phyloP scores from a whole-genome alignment of 768 basidiomycete genomes.

The Amanita rubescens region DNA sequence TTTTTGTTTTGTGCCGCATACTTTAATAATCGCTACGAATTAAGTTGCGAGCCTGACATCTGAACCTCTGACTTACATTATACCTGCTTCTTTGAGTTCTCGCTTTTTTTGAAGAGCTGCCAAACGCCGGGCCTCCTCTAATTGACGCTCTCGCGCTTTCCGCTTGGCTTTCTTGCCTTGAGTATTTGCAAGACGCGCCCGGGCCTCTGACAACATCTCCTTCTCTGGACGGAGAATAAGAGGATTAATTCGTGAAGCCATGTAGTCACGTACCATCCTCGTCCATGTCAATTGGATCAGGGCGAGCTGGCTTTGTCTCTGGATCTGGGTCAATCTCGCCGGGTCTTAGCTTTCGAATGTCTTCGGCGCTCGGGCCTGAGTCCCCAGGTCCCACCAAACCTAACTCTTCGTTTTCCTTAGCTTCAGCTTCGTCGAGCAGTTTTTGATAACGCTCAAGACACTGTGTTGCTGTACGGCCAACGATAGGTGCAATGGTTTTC shows the following conservation, averaged over 20 bases:
- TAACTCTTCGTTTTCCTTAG: constrained; percentile 91
- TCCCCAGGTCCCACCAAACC: constrained; percentile 86
- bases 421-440: constrained; percentile 93
- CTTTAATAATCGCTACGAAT: constrained; percentile 26
- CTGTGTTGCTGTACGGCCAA: constrained; percentile 95
- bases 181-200: constrained; percentile 95
- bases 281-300: constrained; percentile 99
- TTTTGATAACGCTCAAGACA: constrained; percentile 98
- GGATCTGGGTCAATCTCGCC: constrained; percentile 99
- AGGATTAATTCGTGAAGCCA: not conserved
- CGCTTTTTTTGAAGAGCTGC: constrained; percentile 97
- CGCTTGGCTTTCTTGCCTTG: constrained; percentile 99
- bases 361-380: constrained; percentile 83
- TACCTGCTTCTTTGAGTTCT: constrained; percentile 96
- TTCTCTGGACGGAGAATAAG: constrained; percentile 54
- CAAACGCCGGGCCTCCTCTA: constrained; percentile 91
- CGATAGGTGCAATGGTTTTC: constrained; percentile 98
- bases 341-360: constrained; percentile 80
- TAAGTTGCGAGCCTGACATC: not conserved
- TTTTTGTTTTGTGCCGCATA: constrained; percentile 90
- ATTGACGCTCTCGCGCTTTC: constrained; percentile 93
- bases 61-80: constrained; percentile 57
- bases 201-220: constrained; percentile 99
- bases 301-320: constrained; percentile 95
- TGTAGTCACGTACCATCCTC: constrained; percentile 69